Base-by-base conservation (phyloP, 495 filamentous ascomycete species). In the Pyrenula aspistea region DNA sequence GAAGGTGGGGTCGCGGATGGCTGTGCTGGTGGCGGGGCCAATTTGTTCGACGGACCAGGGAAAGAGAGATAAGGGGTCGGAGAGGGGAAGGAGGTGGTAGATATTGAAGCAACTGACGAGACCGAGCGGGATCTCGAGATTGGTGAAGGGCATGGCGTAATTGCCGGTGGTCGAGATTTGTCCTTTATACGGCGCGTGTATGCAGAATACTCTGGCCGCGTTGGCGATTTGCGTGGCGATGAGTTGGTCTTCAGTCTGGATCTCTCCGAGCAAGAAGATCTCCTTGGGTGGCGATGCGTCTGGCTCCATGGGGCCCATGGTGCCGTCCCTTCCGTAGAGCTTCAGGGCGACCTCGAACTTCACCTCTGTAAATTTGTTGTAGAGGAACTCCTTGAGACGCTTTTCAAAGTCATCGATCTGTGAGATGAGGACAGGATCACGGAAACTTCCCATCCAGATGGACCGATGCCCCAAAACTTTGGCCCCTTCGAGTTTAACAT, bases 141-240 rank as follows among this genome's bases (percentile, higher is more conserved):
- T 67, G 25, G 67, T 65, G 25, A 75, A 61, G 22, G 67, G 66
- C 20, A 69, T 69, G 3, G 68, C 69, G 51, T 78, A 73, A 55
- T 78, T 78, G 0, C 77, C 76, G 0, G 64, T 60, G 1, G 71
- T 77, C 1, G 71, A 74, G 19, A 70, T 67, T 54, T 78, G 76
- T 12, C 66, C 65, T 20, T 63, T 58, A 53, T 78, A 80, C 10
- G 70, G 67, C 2, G 61, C 70, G 56, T 80, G 75, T 50, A 74
- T 55, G n/a, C 51, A 65, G 1, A 59, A 65, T 0, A 72, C 63
- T 24, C 69, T 68, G 0, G 72, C 73, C 8, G 60, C 66, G 11
- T 60, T 61, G 1, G 67, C 67, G 50, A 79, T 57, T 10, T 59
- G 65, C 21, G 62, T 68, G n/a, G 74, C 71, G 15, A 71, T 53